Evolutionary conservation across 768 basidiomycete genomes (phyloP), one percentile per base, ranked within the genome.

Genomic region (Boletus coccyginus): DNA sequence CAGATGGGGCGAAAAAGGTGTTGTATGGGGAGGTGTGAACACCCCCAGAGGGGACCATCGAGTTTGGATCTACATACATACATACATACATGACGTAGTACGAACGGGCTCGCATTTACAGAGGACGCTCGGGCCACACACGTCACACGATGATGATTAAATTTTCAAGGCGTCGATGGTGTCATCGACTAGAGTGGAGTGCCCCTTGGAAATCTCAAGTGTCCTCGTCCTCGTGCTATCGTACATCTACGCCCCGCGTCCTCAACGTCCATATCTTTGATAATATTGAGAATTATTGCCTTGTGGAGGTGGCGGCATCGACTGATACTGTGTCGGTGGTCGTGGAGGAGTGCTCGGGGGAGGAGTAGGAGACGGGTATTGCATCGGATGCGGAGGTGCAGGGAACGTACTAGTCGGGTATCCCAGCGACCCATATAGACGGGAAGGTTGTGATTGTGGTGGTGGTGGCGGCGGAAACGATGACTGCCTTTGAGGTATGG

Each of bases 1-100:
- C 72, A 44, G 77, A 74, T 7, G 81, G 81, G 82, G 78, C 81
- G 24, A 66, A 66, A 61, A 76, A 65, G 43, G 47, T 77, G 54
- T 46, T 85, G 49, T 81, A 82, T 62, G 79, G 81, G 19, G 61
- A 58, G n/a, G 38, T 17, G 14, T 55, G 19, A 35, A 35, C 35
- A 13, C 21, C 21, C 2, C 21, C 2, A 2, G 7, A 13, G 35
- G 35, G 11, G 35, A 9, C 13, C 6, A 13, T 35, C 35, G 3
- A 13, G 35, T 10, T 21, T 35, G 13, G 6, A 35, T 33, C 45
- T 47, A 32, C 27, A 21, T 47, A 21, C 21, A 21, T 21, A 21
- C 21, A 39, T n/a, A n/a, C 38, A 8, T 40, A 19, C 35, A 35
- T 35, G 27, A 27, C 27, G 27, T 27, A 27, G 27, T 27, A 27